A percentile compares a stretch with the other conserved stretches of the same genome.
phyloP scores from a whole-genome alignment of 1,139 yeast genomes.

The Suhomyces kunorum region DNA sequence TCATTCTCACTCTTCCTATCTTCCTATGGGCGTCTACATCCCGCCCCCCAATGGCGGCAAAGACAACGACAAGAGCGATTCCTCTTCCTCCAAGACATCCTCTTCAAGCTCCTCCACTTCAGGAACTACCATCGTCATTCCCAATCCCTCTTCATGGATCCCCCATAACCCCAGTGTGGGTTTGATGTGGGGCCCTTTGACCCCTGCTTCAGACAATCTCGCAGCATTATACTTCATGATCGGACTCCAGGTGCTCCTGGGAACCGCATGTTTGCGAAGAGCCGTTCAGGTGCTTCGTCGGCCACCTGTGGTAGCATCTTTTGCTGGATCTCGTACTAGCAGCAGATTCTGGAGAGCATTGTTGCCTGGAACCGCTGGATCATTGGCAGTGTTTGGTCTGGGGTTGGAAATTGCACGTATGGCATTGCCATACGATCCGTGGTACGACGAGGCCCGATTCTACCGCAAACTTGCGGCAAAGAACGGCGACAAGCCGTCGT shows the following conservation, averaged over 20 bases:
- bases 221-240: conserved; percentile 51
- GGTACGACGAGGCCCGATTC: conserved; percentile 59
- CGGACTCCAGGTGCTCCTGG: conserved; percentile 49
- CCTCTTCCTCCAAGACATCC: background rate
- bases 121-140: conserved; percentile 21
- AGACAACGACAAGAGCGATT: conserved; percentile 19
- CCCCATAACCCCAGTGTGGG: conserved; percentile 58
- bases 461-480: conserved; percentile 48
- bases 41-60: conserved; percentile 19
- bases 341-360: conserved; percentile 14
- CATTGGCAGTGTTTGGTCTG: conserved; percentile 31
- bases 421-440: conserved; percentile 58
- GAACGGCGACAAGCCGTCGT: conserved; percentile 45
- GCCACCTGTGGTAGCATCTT: conserved; percentile 14
- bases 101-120: conserved; percentile 14
- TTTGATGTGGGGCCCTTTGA: conserved; percentile 62
- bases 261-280: conserved; percentile 32
- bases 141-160: conserved; percentile 26
- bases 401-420: conserved; percentile 55
- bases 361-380: conserved; percentile 24
- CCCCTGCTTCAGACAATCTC: conserved; percentile 61
- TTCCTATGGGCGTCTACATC: conserved; percentile 20
- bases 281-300: conserved; percentile 21
- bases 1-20: background rate
- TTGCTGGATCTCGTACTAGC: conserved; percentile 3